Evolutionary conservation across 352 stramenopile species (phyloP).

Genomic region (Pythium dissotocum): DNA sequence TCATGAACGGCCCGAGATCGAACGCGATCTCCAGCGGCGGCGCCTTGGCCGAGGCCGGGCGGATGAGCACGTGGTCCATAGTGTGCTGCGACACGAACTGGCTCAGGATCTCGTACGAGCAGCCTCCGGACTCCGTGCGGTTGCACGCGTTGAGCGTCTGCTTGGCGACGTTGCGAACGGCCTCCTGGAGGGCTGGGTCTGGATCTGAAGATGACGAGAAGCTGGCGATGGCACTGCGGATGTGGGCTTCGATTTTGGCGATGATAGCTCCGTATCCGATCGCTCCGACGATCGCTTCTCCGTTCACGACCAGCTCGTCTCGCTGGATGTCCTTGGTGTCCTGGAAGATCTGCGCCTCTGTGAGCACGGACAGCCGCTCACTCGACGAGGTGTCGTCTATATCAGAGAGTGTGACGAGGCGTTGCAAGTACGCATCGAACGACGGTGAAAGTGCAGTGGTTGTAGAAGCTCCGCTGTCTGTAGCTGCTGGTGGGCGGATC

Average conservation of each 20-base stretch:
- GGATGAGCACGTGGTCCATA: conserved; percentile 61
- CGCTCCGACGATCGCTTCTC: conserved; percentile 41
- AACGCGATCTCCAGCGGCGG: conserved; percentile 54
- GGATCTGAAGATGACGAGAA: conserved; percentile 14
- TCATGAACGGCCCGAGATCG: conserved; percentile 55
- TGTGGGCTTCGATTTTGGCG: conserved; percentile 41
- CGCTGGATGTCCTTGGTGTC: conserved; percentile 80
- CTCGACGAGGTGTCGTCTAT: neutral
- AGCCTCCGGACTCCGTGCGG: conserved; percentile 73
- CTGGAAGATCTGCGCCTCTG: conserved; percentile 65
- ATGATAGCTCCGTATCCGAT: conserved; percentile 67
- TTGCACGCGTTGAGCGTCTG: conserved; percentile 70
- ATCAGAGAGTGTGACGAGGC: conserved; percentile 31
- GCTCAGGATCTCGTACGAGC: conserved; percentile 67
- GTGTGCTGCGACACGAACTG: conserved; percentile 56
- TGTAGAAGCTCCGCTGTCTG: neutral
- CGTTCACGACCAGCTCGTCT: conserved; percentile 76
- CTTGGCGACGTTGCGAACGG: conserved; percentile 30
- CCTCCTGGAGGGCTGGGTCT: neutral
- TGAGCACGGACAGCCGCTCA: conserved; percentile 30
- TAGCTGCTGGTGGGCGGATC: conserved; percentile 26
- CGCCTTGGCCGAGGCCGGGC: conserved; percentile 61
- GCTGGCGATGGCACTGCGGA: conserved; percentile 40
- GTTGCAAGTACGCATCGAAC: conserved; percentile 37
- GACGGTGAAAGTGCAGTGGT: neutral